A percentile compares a stretch with the other conserved stretches of the same genome.
Conservation (phyloP, 2,329 filamentous ascomycete genomes). For the Diplodia intermedia region DNA sequence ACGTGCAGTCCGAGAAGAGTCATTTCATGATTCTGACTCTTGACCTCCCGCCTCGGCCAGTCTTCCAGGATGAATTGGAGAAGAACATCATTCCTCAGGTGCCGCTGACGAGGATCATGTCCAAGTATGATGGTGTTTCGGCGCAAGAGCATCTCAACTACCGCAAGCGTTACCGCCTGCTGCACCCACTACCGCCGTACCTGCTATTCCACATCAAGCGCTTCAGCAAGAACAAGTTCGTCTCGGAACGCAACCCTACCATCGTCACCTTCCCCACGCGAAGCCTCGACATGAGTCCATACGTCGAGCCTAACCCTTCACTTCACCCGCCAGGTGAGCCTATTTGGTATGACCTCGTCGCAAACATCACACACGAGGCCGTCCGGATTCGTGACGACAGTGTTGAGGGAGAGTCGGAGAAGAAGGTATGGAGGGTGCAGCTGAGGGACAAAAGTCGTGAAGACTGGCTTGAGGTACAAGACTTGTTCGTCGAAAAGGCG, state of each 20-base stretch:
- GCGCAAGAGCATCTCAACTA: conserved; percentile 90
- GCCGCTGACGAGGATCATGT: conserved; percentile 75
- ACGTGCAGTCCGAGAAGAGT: conserved; percentile 76
- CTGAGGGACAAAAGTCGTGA: conserved; percentile 79
- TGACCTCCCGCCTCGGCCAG: conserved; percentile 86
- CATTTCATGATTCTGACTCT: conserved; percentile 93
- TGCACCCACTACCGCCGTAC: conserved; percentile 90
- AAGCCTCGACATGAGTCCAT: conserved; percentile 85
- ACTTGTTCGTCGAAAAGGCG: conserved; percentile 89
- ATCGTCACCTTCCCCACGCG: conserved; percentile 95
- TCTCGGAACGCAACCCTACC: conserved; percentile 93
- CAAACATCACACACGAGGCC: conserved; percentile 90
- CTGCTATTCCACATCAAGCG: conserved; percentile 96
- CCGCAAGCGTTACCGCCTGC: conserved; percentile 84
- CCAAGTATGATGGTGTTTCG: conserved; percentile 89
- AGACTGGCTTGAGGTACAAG: conserved; percentile 93
- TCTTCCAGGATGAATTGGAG: conserved; percentile 94
- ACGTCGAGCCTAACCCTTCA: conserved; percentile 84
- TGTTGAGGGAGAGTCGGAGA: conserved; percentile 88
- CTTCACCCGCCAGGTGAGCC: conserved; percentile 77
- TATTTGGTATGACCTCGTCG: conserved; percentile 93
- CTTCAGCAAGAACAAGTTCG: conserved; percentile 96
- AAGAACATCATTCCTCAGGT: conserved; percentile 96
- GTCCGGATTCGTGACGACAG: conserved; percentile 78
- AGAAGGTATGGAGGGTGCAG: conserved; percentile 95